Evolutionary conservation across 345 rosid genomes (phyloP).

Genomic region (Psidium friedrichsthalianum): DNA sequence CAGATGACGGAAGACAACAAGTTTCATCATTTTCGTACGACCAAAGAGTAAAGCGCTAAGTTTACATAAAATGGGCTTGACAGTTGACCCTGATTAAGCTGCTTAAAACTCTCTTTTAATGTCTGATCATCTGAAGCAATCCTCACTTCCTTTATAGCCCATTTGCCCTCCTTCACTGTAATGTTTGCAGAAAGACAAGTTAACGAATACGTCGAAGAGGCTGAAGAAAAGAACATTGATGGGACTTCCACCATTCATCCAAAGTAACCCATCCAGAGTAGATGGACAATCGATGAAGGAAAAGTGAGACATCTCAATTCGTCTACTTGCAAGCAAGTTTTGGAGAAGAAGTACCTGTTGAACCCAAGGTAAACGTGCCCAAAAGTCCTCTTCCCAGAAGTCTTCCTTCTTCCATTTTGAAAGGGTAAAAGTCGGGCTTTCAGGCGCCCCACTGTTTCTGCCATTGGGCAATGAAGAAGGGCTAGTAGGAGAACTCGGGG

Average conservation of each 20-base stretch:
- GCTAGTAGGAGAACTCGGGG: slow-evolving; percentile 85
- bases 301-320: background rate
- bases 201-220: background rate
- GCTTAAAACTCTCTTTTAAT: slow-evolving; percentile 82
- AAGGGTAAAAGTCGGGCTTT: slow-evolving; percentile 18
- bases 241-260: background rate
- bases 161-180: slow-evolving; percentile 78
- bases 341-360: slow-evolving; percentile 49
- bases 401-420: slow-evolving; percentile 77
- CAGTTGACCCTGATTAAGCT: slow-evolving; percentile 78
- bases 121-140: slow-evolving; percentile 71
- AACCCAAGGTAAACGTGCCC: slow-evolving; percentile 92
- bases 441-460: slow-evolving; percentile 27
- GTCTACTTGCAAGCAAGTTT: background rate
- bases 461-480: slow-evolving; percentile 42
- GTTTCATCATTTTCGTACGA: background rate
- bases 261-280: background rate
- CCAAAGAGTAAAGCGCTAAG: background rate
- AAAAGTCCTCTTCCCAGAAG: slow-evolving; percentile 94
- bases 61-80: background rate
- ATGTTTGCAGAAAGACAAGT: slow-evolving; percentile 4
- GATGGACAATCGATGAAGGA: background rate
- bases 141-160: slow-evolving; percentile 92
- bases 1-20: slow-evolving; percentile 1
- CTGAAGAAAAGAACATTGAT: background rate